These are phyloP conservation scores for Sclerotinia glacialis DNA, from an alignment of 2,329 filamentous ascomycete species.

Conservation along the genomic window DNA sequence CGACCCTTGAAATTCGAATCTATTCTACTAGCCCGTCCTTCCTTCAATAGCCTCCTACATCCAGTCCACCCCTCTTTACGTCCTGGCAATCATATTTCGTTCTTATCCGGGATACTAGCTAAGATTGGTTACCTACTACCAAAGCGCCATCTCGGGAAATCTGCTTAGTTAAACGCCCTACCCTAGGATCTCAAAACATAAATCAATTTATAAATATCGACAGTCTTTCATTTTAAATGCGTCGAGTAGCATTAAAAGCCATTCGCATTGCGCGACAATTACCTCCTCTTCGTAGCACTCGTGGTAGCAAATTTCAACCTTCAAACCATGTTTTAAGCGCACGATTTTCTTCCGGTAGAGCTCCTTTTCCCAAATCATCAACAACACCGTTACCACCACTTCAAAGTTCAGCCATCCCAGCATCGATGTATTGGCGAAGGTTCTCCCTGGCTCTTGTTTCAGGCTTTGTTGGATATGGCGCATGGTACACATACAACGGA, in stretches of 20 bases:
- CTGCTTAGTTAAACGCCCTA: constrained; percentile 19
- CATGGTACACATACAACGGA: constrained; percentile 69
- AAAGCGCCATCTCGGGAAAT: constrained; percentile 14
- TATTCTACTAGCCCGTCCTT: background rate
- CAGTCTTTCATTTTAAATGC: constrained; percentile 54
- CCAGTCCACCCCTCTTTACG: background rate
- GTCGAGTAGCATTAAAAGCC: constrained; percentile 67
- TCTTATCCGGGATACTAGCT: constrained; percentile 3
- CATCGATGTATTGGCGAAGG: constrained; percentile 72
- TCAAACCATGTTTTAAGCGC: constrained; percentile 47
- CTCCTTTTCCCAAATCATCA: constrained; percentile 20
- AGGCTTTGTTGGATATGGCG: constrained; percentile 67
- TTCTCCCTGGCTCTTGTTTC: constrained; percentile 66
- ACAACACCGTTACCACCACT: constrained; percentile 31
- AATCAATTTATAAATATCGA: constrained; percentile 11
- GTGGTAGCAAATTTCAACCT: constrained; percentile 44
- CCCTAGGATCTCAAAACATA: constrained; percentile 3
- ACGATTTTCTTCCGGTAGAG: constrained; percentile 44
- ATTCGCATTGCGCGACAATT: constrained; percentile 65
- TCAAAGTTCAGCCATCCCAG: constrained; percentile 33
- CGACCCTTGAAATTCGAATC: too few relatives aligned
- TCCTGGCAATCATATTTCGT: constrained; percentile 5
- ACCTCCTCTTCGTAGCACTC: constrained; percentile 56
- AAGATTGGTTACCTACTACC: too few relatives aligned
- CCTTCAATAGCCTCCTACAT: background rate